Percentiles rank a stretch among this genome's conserved stretches.
Conservation (phyloP, 371 early-diverging fungal genomes). For the Mucor piriformis region DNA sequence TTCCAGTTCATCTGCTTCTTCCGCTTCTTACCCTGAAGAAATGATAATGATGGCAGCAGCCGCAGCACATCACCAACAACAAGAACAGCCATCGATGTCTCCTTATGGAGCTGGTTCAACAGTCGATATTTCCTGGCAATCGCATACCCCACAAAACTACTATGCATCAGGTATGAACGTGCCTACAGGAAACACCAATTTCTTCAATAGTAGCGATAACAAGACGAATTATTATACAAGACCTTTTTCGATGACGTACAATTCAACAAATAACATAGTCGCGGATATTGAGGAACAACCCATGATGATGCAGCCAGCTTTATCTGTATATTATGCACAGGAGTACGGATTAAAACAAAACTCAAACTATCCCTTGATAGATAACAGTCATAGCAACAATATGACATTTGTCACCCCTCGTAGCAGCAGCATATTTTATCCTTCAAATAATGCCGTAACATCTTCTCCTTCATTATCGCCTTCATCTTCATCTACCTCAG, state of each 20-base stretch:
- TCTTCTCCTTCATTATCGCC: slow-evolving; percentile 38
- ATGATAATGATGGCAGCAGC: slow-evolving; percentile 21
- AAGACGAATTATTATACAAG: neutral
- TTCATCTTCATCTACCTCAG: slow-evolving; percentile 37
- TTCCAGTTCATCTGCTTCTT: slow-evolving; percentile 20
- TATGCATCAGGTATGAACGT: neutral
- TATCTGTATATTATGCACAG: slow-evolving; percentile 23
- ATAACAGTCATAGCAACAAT: slow-evolving; percentile 4
- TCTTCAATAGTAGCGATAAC: neutral
- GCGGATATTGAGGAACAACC: slow-evolving; percentile 15
- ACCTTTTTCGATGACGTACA: slow-evolving; percentile 3
- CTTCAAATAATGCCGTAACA: neutral
- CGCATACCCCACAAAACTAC: neutral
- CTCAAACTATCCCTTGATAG: slow-evolving; percentile 16
- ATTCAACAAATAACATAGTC: slow-evolving; percentile 1
- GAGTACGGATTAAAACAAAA: slow-evolving; percentile 26
- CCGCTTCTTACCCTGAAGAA: slow-evolving; percentile 21
- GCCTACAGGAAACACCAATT: neutral
- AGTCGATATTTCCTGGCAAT: slow-evolving; percentile 21
- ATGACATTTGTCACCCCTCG: slow-evolving; percentile 12
- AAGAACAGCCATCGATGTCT: slow-evolving; percentile 14
- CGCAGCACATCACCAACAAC: slow-evolving; percentile 7
- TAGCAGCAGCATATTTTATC: slow-evolving; percentile 2
- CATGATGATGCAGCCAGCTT: slow-evolving; percentile 23
- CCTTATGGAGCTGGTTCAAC: slow-evolving; percentile 8